Conservation (phyloP, 1,284 basidiomycete genomes). For the Tilletia walkeri region DNA sequence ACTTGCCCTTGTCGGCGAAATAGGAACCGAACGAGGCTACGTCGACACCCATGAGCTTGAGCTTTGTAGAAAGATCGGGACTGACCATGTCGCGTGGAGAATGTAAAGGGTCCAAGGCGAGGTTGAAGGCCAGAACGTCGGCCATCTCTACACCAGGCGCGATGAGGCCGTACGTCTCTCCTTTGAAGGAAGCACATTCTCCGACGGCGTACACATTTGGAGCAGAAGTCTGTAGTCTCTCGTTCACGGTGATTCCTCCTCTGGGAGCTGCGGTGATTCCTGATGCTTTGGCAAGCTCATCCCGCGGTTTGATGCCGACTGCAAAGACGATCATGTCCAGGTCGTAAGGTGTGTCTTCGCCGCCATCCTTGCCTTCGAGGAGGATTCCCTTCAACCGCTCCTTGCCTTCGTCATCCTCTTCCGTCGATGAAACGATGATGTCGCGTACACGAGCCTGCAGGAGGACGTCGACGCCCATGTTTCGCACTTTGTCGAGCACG, state of each 20-base stretch:
- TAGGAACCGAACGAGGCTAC: slow-evolving; percentile 74
- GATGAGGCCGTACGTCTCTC: slow-evolving; percentile 70
- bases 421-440: slow-evolving; percentile 45
- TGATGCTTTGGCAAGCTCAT: slow-evolving; percentile 64
- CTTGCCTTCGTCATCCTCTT: slow-evolving; percentile 24
- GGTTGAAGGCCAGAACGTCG: slow-evolving; percentile 71
- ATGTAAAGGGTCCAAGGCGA: slow-evolving; percentile 60
- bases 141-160: slow-evolving; percentile 74
- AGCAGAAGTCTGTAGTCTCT: slow-evolving; percentile 64
- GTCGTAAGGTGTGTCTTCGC: slow-evolving; percentile 53
- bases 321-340: slow-evolving; percentile 56
- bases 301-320: slow-evolving; percentile 65
- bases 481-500: slow-evolving; percentile 68
- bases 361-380: slow-evolving; percentile 39
- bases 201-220: slow-evolving; percentile 71
- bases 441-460: slow-evolving; percentile 62
- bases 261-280: slow-evolving; percentile 62
- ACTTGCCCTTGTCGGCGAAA: slow-evolving; percentile 65
- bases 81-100: slow-evolving; percentile 64
- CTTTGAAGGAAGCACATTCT: slow-evolving; percentile 71
- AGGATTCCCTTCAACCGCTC: slow-evolving; percentile 41
- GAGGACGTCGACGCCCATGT: slow-evolving; percentile 67
- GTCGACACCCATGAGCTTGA: slow-evolving; percentile 73
- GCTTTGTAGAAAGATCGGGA: slow-evolving; percentile 66
- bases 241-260: slow-evolving; percentile 67